Conservation (phyloP, 495 filamentous ascomycete genomes). For the Filosporella fistucella region DNA sequence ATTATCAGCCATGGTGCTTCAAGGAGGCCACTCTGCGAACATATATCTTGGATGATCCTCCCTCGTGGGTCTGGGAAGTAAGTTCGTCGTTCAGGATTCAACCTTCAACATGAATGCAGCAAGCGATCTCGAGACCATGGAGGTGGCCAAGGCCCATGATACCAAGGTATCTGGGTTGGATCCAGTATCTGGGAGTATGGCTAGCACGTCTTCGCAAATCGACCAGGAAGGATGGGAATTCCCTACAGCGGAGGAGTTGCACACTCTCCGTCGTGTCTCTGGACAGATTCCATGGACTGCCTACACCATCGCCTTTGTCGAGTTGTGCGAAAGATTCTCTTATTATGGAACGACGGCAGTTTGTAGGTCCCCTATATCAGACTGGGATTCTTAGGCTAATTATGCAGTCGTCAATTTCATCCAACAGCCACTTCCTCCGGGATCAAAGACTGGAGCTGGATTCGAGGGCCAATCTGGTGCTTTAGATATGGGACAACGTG, state of each 20-base stretch:
- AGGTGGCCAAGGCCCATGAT: slow-evolving; percentile 5
- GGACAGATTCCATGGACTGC: slow-evolving; percentile 60
- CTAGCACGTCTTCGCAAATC: neutral
- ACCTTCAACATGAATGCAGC: slow-evolving; percentile 10
- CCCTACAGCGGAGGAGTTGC: slow-evolving; percentile 57
- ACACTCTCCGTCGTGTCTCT: slow-evolving; percentile 59
- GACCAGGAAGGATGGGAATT: neutral
- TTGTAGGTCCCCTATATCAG: slow-evolving; percentile 40
- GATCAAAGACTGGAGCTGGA: slow-evolving; percentile 54
- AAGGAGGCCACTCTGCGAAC: neutral
- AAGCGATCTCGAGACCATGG: slow-evolving; percentile 12
- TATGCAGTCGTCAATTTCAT: slow-evolving; percentile 57
- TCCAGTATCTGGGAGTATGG: neutral
- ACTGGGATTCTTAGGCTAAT: neutral
- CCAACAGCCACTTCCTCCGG: slow-evolving; percentile 54
- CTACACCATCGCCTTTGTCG: slow-evolving; percentile 69
- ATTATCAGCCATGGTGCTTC: neutral
- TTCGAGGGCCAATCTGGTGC: slow-evolving; percentile 50
- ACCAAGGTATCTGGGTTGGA: slow-evolving; percentile 4
- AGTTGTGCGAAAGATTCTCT: slow-evolving; percentile 74
- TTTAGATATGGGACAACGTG: slow-evolving; percentile 61
- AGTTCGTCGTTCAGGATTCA: neutral
- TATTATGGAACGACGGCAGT: slow-evolving; percentile 74
- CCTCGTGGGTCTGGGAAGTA: neutral
- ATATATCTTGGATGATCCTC: neutral